Percentiles rank a stretch among this genome's conserved stretches.
phyloP scores from a whole-genome alignment of 2,329 filamentous ascomycete genomes.

The Alternaria hordeiaustralica region DNA sequence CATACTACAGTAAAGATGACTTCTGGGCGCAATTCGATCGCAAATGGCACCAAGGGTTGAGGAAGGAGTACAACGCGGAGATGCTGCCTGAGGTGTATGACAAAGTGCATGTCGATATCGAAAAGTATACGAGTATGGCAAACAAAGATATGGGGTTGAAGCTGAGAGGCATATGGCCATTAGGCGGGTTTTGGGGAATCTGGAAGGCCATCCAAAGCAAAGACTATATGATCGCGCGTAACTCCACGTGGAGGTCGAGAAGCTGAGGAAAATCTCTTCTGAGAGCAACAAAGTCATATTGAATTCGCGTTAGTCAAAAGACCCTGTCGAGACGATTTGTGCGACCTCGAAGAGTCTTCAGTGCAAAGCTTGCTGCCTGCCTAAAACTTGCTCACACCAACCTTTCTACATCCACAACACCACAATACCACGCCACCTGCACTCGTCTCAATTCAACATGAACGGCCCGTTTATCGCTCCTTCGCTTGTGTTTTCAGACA shows the following conservation, averaged over 20 bases:
- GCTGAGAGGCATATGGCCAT: constrained; percentile 43
- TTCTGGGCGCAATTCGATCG: constrained; percentile 72
- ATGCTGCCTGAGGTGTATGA: constrained; percentile 70
- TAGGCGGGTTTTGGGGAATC: constrained; percentile 49
- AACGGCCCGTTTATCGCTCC: neutral
- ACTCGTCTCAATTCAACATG: neutral
- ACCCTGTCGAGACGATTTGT: neutral
- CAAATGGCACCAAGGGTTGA: constrained; percentile 64
- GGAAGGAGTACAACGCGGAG: constrained; percentile 64
- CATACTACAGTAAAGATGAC: constrained; percentile 70
- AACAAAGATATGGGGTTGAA: constrained; percentile 33
- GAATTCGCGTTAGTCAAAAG: neutral
- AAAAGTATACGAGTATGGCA: constrained; percentile 35
- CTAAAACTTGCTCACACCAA: neutral
- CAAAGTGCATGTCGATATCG: constrained; percentile 63
- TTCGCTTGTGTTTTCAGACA: neutral
- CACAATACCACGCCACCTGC: neutral
- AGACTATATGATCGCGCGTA: constrained; percentile 45
- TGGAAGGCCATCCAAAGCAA: constrained; percentile 48
- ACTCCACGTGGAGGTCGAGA: constrained; percentile 43
- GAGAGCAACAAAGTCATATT: neutral
- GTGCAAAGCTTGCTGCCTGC: neutral
- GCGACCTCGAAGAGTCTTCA: neutral
- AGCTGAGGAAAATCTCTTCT: neutral
- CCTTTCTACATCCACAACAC: neutral